These are phyloP conservation scores for Pseudogymnoascus sp. DNA, from an alignment of 2,329 filamentous ascomycete genomes.

Conservation along the genomic window DNA sequence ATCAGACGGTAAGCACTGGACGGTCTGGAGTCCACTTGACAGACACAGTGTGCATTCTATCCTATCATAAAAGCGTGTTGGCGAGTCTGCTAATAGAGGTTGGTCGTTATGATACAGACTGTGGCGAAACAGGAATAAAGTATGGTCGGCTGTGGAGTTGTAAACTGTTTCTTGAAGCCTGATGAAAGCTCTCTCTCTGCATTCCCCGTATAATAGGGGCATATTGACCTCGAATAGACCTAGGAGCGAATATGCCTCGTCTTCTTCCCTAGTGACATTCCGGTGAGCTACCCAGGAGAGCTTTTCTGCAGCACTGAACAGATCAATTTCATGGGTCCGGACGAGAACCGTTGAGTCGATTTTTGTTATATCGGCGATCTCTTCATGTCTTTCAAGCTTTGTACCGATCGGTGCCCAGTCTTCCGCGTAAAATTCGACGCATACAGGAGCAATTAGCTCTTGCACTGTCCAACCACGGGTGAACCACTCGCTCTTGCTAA, in stretches of 20 bases:
- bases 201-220: conserved; percentile 34
- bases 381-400: conserved; percentile 12
- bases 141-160: conserved; percentile 28
- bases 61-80: no score
- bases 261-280: conserved; percentile 31
- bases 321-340: conserved; percentile 24
- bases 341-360: conserved; percentile 11
- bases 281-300: conserved; percentile 36
- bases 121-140: conserved; percentile 21
- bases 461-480: no score
- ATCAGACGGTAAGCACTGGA: no score
- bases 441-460: no score
- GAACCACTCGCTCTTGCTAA: no score
- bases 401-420: conserved; percentile 14
- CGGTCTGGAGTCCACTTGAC: no score
- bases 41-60: no score
- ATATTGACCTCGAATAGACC: conserved; percentile 37
- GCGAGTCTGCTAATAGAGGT: no score
- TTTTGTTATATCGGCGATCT: conserved; percentile 14
- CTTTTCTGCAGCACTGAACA: conserved; percentile 27
- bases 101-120: no score
- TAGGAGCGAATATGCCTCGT: no score
- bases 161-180: conserved; percentile 31
- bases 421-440: conserved; percentile 14
- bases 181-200: conserved; percentile 23